Base-by-base conservation (phyloP, 345 rosid genomes). In the Linum usitatissimum region DNA sequence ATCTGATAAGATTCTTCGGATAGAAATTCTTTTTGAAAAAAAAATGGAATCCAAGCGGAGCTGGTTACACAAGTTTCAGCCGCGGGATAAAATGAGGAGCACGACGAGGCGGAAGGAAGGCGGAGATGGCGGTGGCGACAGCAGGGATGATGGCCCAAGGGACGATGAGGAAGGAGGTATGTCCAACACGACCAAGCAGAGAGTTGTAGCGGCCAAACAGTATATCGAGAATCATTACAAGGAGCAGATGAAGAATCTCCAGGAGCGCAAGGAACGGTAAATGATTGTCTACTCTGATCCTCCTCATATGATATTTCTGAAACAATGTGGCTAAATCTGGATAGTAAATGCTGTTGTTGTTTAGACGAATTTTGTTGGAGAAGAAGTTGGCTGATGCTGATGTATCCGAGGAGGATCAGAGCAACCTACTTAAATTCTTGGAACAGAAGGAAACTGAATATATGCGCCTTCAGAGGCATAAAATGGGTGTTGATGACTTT, bases 381-480 rank as follows among this genome's bases (percentile, higher is more conserved):
- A 80, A 80, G 83, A 90, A 93, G 80, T 74, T 93, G 61, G 97
- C 92, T 5, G 96, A 93, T 75, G 99, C 97, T 68, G 96, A 93
- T 65, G 96, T 84, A 31, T 90, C 99, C 1, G 87, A 90, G 80
- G 96, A 93, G 79, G 99, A 93, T 81, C 97, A 87, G 73, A 83
- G 73, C 61, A 93, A 90, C 77, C 78, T 93, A 51, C 84, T 90
- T 14, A 93, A 93, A 71, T 93, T 80, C 74, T 73, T 87, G 74
- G 99, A 93, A 87, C 77, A 83, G 78, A 93, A 90, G 66, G 99
- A 93, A 73, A 93, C 96, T 23, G 97, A 90, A 75, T 93, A 87
- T 63, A 93, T 93, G 97, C 90, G 99, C 55, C 88, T 88, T 71
- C 96, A 90, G 68, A 79, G 97, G 61, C 97, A 87, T 81, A 93